Evolutionary conservation across 768 basidiomycete genomes (phyloP).

Genomic region (Leccinum subtestaceum): DNA sequence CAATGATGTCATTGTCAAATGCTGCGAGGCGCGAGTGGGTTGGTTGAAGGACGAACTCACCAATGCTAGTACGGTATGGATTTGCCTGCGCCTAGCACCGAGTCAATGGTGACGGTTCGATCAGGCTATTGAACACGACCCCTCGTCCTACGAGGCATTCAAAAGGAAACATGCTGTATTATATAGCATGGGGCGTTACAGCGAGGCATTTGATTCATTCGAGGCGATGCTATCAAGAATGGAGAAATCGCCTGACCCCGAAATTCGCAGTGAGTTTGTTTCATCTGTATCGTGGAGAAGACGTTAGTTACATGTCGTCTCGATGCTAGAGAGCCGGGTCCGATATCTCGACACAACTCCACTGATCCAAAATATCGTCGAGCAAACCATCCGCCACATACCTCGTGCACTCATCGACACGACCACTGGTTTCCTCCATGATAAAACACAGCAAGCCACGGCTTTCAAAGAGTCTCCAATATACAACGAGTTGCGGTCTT

Average conservation of each 20-base stretch:
- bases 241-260: not conserved
- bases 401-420: not conserved
- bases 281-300: not conserved
- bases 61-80: conserved; percentile 1
- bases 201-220: not conserved
- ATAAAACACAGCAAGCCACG: not conserved
- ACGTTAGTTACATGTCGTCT: no score
- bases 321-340: no score
- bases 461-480: not conserved
- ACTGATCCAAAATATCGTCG: not conserved
- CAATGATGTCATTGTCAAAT: not conserved
- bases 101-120: no score
- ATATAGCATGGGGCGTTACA: not conserved
- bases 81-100: not conserved
- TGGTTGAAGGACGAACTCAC: not conserved
- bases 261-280: not conserved
- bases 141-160: conserved; percentile 5
- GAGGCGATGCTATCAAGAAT: not conserved
- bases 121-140: not conserved
- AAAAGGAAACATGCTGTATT: conserved; percentile 1
- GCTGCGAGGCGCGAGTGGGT: not conserved
- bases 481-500: not conserved
- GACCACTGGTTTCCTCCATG: not conserved
- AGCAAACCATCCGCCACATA: not conserved
- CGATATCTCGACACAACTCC: not conserved